Base-by-base conservation (phyloP, 2,329 filamentous ascomycete genomes). In the Fusarium tuaranense region DNA sequence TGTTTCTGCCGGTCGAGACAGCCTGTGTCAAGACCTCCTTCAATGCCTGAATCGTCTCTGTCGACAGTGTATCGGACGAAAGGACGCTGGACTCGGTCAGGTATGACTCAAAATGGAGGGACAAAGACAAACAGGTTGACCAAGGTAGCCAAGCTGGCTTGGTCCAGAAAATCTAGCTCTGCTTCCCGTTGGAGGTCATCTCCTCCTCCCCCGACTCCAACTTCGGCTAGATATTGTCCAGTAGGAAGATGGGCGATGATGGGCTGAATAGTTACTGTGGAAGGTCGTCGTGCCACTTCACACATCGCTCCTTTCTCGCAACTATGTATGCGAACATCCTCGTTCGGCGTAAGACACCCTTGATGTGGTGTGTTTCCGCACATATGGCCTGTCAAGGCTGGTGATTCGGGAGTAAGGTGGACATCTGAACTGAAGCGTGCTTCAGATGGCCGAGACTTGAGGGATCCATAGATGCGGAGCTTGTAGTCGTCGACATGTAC, bases 401-500 rank as follows among this genome's bases (percentile, higher is more conserved):
- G 87, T 0, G 90, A 92, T 78, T 95, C 92, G 7, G 86, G 84
- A 14, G 87, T 82, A 6, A 88, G 78, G 72, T 86, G 87, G 34
- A 81, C 81, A 72, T 87, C 82, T 14, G 81, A 46, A 2, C 81
- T 80, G 72, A 86, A 84, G 55, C 80, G 82, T 61, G 80, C 80
- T 2, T 86, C 84, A 1, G 83, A 80, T 2, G 83, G 77, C 20
- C 85, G 87, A 1, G 83, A 82, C 7, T 87, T 82, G 0, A 95
- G 88, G 1, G 92, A 90, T 46, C 85, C 85, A 79, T 97, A 98
- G 0, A 98, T 86, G 1, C 87, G 83, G 78, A 92, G 86, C 75
- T 95, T 94, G 80, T 98, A 98, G 18, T 90, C 85, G 79, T 97
- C 95, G 4, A 98, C 90, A 77, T 98, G 96, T 2, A 98, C 89